Evolutionary conservation across 2,329 filamentous ascomycete genomes (phyloP).

Genomic region (Exserohilum turcica): DNA sequence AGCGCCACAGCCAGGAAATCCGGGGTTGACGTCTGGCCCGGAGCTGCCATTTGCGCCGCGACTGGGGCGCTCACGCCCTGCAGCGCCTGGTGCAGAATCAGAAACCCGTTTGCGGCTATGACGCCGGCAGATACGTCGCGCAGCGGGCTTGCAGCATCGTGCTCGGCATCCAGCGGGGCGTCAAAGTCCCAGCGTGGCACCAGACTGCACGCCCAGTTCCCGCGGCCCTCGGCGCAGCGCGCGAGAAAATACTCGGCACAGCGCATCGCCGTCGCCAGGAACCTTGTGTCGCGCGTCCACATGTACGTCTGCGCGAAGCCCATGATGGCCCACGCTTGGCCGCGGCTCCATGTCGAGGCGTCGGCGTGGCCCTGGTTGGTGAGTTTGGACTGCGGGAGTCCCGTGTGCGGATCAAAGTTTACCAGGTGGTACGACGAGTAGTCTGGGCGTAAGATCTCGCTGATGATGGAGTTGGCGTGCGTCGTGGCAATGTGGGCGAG

Average conservation of each 20-base stretch:
- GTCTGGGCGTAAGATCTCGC: slow-evolving; percentile 43
- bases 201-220: slow-evolving; percentile 32
- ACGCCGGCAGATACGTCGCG: slow-evolving; percentile 50
- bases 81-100: slow-evolving; percentile 47
- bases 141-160: slow-evolving; percentile 39
- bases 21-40: too few relatives aligned
- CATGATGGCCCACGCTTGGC: slow-evolving; percentile 57
- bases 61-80: slow-evolving; percentile 19
- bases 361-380: slow-evolving; percentile 57
- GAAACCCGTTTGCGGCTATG: slow-evolving; percentile 51
- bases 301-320: slow-evolving; percentile 55
- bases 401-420: slow-evolving; percentile 53
- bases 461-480: slow-evolving; percentile 47
- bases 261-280: slow-evolving; percentile 52
- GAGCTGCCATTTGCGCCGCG: neutral
- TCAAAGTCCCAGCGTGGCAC: slow-evolving; percentile 61
- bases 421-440: slow-evolving; percentile 53
- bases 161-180: slow-evolving; percentile 44
- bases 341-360: slow-evolving; percentile 54
- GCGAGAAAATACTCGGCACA: slow-evolving; percentile 55
- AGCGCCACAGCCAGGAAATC: slow-evolving; percentile 26
- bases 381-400: slow-evolving; percentile 52
- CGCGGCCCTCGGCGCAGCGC: slow-evolving; percentile 45
- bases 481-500: slow-evolving; percentile 47
- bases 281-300: slow-evolving; percentile 54